Evolutionary conservation across 345 rosid genomes (phyloP), one percentile per base, ranked within the genome.

Genomic region (Mallotus nudiflorus): DNA sequence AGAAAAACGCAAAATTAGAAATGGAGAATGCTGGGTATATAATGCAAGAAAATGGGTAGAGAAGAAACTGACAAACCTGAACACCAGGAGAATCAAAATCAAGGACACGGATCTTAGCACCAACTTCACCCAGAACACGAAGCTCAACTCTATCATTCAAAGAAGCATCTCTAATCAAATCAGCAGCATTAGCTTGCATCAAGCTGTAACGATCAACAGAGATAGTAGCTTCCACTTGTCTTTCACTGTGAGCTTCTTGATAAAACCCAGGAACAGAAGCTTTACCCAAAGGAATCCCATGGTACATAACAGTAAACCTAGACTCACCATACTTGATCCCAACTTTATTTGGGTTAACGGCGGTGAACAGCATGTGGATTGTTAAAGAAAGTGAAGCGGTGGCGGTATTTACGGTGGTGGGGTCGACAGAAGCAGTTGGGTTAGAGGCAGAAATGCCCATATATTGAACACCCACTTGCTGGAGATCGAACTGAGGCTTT

Each of bases 301-400:
- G 80, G 88, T 95, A 95, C 99, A 92, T 88, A 19, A 95, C 97
- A 6, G 97, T 95, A 78, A 95, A 95, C 66, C 84, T 85, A 18
- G 99, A 95, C 89, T 95, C 94, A 6, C 91, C 91, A 78, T 91
- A 94, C 85, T 88, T 88, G 88, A 94, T 94, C 73, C 98, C 98
- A 6, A 94, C 98, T 69, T 90, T 94, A 77, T 94, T 94, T 0
- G 98, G 98, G 80, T 91, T 93, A 13, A 82, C 96, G 28, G 98
- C 97, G 12, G 86, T 86, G 88, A 94, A 94, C 42, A 88, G 83
- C 92, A 94, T 77, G 72, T 78, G 82, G 44, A 94, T 94, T 37
- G 86, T 82, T 18, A 94, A 69, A 20, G 98, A 86, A 48, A 94
- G 83, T 0, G 96, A 87, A 5, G 96, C 90, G 50, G 71, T 27